Conservation (phyloP, 1,139 yeast genomes). For the Taphrina populina region DNA sequence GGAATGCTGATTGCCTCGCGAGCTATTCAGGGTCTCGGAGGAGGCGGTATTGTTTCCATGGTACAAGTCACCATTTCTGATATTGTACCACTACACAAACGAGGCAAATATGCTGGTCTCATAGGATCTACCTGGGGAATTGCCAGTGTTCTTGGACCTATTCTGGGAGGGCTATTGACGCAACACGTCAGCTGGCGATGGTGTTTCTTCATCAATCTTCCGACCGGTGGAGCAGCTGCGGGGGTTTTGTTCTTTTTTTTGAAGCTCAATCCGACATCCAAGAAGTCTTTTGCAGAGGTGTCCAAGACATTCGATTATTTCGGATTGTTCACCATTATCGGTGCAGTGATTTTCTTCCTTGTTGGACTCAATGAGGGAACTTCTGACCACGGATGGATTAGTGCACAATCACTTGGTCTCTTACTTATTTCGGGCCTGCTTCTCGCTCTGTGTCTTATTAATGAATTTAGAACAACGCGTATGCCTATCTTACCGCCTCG, state of each 20-base stretch:
- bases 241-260: slow-evolving; percentile 52
- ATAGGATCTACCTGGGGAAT: slow-evolving; percentile 56
- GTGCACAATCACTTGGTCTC: slow-evolving; percentile 57
- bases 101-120: slow-evolving; percentile 55
- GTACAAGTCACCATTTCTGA: slow-evolving; percentile 62
- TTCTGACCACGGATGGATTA: slow-evolving; percentile 51
- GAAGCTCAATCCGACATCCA: slow-evolving; percentile 54
- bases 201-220: slow-evolving; percentile 73
- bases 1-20: slow-evolving; percentile 67
- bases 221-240: slow-evolving; percentile 61
- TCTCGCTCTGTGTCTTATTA: slow-evolving; percentile 49
- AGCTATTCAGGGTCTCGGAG: slow-evolving; percentile 70
- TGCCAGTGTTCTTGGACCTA: slow-evolving; percentile 63
- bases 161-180: slow-evolving; percentile 67
- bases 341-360: slow-evolving; percentile 51
- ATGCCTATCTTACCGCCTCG: slow-evolving; percentile 54
- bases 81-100: slow-evolving; percentile 57
- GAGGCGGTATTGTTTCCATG: slow-evolving; percentile 65
- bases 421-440: slow-evolving; percentile 58
- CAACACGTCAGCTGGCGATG: slow-evolving; percentile 65
- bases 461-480: slow-evolving; percentile 53
- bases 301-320: slow-evolving; percentile 52
- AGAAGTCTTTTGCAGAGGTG: slow-evolving; percentile 50
- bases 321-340: slow-evolving; percentile 51
- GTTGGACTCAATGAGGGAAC: slow-evolving; percentile 59